phyloP scores from a whole-genome alignment of 805 yeast genomes.

The Kodamaea restingae region DNA sequence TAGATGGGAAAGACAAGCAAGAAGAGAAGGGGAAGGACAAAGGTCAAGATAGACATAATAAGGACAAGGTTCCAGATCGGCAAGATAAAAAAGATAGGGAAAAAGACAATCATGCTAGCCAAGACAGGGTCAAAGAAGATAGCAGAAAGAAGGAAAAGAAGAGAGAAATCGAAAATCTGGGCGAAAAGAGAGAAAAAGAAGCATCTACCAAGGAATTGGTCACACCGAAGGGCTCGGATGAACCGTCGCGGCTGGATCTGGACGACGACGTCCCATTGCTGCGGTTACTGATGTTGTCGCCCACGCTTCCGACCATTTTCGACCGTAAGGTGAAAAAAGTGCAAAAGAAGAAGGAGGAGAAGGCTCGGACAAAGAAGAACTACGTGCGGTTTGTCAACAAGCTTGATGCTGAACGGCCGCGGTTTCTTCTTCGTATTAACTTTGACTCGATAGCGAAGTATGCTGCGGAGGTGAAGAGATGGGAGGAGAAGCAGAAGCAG shows the following conservation, averaged over 20 bases:
- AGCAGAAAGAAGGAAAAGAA: too few species aligned
- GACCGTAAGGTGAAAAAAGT: conserved; percentile 8
- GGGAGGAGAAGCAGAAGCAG: conserved; percentile 1
- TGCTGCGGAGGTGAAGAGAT: conserved; percentile 9
- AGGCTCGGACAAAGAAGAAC: conserved; percentile 3
- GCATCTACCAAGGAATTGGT: not conserved
- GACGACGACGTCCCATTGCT: conserved; percentile 28
- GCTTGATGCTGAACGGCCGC: conserved; percentile 21
- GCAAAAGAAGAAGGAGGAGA: not conserved
- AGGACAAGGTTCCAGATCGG: too few species aligned
- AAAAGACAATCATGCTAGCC: too few species aligned
- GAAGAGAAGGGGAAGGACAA: not conserved
- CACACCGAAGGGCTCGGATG: conserved; percentile 2
- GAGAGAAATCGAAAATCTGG: too few species aligned
- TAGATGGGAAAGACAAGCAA: not conserved
- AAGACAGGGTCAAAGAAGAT: too few species aligned
- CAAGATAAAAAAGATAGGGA: too few species aligned
- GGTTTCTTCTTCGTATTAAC: conserved; percentile 23
- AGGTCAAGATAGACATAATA: too few species aligned
- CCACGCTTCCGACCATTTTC: conserved; percentile 30
- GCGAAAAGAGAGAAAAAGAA: too few species aligned
- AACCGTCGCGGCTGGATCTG: conserved; percentile 2
- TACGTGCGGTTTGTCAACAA: conserved; percentile 27
- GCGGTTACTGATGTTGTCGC: conserved; percentile 20
- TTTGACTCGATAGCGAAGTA: conserved; percentile 18